These are phyloP conservation scores for Umbelopsis sp. DNA, from an alignment of 192 early-diverging fungal genomes.

Conservation along the genomic window DNA sequence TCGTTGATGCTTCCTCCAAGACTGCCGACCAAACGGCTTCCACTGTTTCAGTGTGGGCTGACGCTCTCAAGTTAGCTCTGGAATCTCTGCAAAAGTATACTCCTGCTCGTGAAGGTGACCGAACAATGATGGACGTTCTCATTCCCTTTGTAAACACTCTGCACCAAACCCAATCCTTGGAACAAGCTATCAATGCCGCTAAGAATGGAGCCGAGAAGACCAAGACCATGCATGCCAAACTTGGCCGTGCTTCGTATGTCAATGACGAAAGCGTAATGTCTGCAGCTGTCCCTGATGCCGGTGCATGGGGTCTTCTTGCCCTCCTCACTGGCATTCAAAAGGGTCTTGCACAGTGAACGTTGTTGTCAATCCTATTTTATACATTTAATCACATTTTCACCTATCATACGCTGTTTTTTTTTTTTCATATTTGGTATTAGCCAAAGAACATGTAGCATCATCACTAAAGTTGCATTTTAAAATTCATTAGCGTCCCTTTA, in stretches of 20 bases:
- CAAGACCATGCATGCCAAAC: constrained; percentile 56
- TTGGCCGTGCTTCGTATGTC: constrained; percentile 69
- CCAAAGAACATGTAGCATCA: too few relatives aligned
- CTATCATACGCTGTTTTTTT: background rate
- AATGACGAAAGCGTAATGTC: constrained; percentile 44
- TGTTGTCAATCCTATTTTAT: background rate
- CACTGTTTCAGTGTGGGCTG: constrained; percentile 48
- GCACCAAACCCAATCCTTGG: constrained; percentile 37
- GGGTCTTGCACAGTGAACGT: constrained; percentile 37
- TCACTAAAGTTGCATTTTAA: too few relatives aligned
- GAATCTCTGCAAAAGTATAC: constrained; percentile 67
- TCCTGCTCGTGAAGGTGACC: constrained; percentile 69
- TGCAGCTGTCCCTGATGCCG: constrained; percentile 54
- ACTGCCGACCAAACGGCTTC: constrained; percentile 29
- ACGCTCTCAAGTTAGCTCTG: constrained; percentile 59
- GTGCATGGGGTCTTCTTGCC: constrained; percentile 62
- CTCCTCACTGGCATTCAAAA: constrained; percentile 54
- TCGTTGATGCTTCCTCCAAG: constrained; percentile 23
- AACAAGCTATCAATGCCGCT: constrained; percentile 55
- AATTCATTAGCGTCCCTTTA: too few relatives aligned
- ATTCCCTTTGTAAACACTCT: constrained; percentile 63
- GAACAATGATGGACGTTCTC: constrained; percentile 74
- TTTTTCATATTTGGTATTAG: too few relatives aligned
- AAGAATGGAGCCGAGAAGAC: constrained; percentile 57
- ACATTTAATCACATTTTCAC: background rate